A percentile compares a stretch with the other conserved stretches of the same genome.
Conservation (phyloP, 2,329 filamentous ascomycete species). For the Colletotrichum eremochloae region DNA sequence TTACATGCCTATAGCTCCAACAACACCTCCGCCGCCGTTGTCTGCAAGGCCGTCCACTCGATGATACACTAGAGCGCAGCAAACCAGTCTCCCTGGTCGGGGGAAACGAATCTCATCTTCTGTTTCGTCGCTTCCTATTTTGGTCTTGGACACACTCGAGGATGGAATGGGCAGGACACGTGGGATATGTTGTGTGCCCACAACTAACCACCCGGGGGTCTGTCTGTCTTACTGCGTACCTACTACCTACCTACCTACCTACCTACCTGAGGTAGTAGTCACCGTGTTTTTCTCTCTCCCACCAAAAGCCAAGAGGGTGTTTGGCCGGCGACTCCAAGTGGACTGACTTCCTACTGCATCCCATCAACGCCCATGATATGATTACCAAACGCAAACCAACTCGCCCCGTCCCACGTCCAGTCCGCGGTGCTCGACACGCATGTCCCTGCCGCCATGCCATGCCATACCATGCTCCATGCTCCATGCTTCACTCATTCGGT, state of each 20-base stretch:
- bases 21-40: background rate
- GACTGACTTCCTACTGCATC: conserved; percentile 16
- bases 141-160: background rate
- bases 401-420: background rate
- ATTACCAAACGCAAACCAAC: conserved; percentile 9
- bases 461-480: background rate
- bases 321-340: conserved; percentile 34
- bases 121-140: conserved; percentile 27
- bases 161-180: background rate
- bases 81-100: background rate
- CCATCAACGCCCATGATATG: background rate
- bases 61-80: background rate
- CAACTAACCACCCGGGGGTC: background rate
- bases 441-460: background rate
- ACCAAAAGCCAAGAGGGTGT: conserved; percentile 25
- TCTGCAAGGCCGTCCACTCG: background rate
- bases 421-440: background rate
- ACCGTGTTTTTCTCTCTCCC: background rate
- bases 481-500: background rate
- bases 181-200: conserved; percentile 21
- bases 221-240: no score
- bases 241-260: no score
- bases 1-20: conserved; percentile 28
- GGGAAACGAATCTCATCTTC: background rate
- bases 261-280: background rate